phyloP scores from a whole-genome alignment of 257 asterid species.

The Ocimum tenuiflorum region DNA sequence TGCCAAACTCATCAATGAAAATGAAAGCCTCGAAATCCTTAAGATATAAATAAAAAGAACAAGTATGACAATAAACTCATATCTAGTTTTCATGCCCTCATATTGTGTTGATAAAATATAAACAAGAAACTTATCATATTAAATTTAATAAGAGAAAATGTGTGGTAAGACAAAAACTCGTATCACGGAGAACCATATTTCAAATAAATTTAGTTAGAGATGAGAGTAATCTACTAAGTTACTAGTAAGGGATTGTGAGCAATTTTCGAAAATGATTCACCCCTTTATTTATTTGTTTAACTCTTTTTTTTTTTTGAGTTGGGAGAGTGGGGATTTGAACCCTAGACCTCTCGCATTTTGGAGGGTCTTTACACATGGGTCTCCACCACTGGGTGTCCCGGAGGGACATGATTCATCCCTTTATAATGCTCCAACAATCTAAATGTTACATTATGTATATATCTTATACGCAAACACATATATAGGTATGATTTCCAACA shows the following conservation, averaged over 20 bases:
- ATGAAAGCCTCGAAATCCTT: not conserved
- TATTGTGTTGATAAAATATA: not conserved
- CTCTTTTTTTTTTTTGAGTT: too few relatives aligned
- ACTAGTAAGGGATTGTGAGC: too few relatives aligned
- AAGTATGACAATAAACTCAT: not conserved
- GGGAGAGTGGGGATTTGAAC: too few relatives aligned
- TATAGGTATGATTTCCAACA: too few relatives aligned
- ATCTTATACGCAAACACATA: too few relatives aligned
- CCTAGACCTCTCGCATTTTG: too few relatives aligned
- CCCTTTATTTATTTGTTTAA: too few relatives aligned
- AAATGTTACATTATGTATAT: too few relatives aligned
- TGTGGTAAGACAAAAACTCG: not conserved
- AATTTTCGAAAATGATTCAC: too few relatives aligned
- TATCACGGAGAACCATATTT: not conserved
- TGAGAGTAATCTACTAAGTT: not conserved
- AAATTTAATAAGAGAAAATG: not conserved
- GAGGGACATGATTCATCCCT: not conserved
- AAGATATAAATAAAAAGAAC: not conserved
- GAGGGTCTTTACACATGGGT: too few relatives aligned
- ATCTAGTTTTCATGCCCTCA: not conserved
- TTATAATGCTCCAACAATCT: not conserved
- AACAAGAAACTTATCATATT: not conserved
- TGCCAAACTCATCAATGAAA: slow-evolving; percentile 10
- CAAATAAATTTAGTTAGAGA: not conserved
- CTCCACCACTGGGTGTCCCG: too few relatives aligned